phyloP scores from a whole-genome alignment of 2,329 filamentous ascomycete genomes.

The Aspergillus udagawae region DNA sequence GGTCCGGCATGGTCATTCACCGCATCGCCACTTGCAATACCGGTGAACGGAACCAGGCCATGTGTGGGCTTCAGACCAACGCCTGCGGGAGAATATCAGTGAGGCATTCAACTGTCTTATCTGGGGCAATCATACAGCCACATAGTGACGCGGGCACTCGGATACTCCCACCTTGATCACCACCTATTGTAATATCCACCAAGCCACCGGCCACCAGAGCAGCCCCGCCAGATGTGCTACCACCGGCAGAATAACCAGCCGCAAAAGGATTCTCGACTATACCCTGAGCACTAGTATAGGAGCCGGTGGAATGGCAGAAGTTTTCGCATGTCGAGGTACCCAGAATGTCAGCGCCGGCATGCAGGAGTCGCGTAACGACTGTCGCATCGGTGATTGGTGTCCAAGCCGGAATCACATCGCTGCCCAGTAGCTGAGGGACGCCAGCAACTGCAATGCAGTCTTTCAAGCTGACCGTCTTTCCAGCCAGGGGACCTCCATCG shows the following conservation, averaged over 20 bases:
- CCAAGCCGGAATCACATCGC: slow-evolving; percentile 49
- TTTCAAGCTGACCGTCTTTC: slow-evolving; percentile 50
- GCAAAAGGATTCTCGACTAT: slow-evolving; percentile 25
- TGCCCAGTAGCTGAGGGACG: slow-evolving; percentile 53
- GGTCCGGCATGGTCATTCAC: slow-evolving; percentile 51
- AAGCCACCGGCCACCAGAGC: slow-evolving; percentile 23
- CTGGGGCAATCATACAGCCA: slow-evolving; percentile 20
- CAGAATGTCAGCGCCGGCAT: slow-evolving; percentile 49
- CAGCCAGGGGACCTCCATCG: slow-evolving; percentile 28
- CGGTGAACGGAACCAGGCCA: slow-evolving; percentile 51
- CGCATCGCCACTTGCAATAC: slow-evolving; percentile 46
- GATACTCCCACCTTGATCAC: slow-evolving; percentile 33
- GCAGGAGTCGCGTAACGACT: slow-evolving; percentile 48
- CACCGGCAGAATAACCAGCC: slow-evolving; percentile 26
- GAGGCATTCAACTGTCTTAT: background rate
- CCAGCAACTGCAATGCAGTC: slow-evolving; percentile 54
- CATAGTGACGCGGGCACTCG: slow-evolving; percentile 42
- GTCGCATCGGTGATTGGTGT: slow-evolving; percentile 52
- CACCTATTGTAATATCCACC: slow-evolving; percentile 29
- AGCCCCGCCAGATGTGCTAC: slow-evolving; percentile 26
- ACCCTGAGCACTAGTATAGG: slow-evolving; percentile 27
- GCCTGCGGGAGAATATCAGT: slow-evolving; percentile 8
- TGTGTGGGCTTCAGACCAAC: slow-evolving; percentile 52
- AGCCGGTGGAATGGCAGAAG: slow-evolving; percentile 39
- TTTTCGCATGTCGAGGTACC: slow-evolving; percentile 54